Evolutionary conservation across 169 alveolate species (phyloP).

Genomic region (Plasmodium yoelii): DNA sequence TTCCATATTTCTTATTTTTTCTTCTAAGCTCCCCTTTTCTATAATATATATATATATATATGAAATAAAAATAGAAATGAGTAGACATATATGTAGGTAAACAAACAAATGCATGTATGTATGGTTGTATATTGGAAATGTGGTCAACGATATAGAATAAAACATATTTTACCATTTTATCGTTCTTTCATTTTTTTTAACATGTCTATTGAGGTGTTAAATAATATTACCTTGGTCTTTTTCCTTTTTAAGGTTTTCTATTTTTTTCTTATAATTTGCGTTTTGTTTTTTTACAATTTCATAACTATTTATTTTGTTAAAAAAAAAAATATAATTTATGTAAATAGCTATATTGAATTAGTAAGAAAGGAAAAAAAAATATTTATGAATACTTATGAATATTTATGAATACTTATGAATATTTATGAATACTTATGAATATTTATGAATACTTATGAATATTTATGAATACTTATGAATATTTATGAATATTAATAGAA

Average conservation of each 20-base stretch:
- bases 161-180: too few relatives aligned
- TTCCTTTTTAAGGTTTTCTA: conserved; percentile 42
- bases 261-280: conserved; percentile 44
- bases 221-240: conserved; percentile 33
- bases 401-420: too few relatives aligned
- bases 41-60: not conserved
- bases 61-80: not conserved
- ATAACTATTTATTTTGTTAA: conserved; percentile 9
- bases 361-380: not conserved
- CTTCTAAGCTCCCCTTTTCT: conserved; percentile 50
- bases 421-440: too few relatives aligned
- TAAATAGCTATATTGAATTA: not conserved
- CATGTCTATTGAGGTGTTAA: not conserved
- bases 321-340: not conserved
- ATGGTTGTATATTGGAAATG: not conserved
- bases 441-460: too few relatives aligned
- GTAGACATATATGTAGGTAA: not conserved
- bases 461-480: too few relatives aligned
- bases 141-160: too few relatives aligned
- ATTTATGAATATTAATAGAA: too few relatives aligned
- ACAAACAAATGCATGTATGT: not conserved
- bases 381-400: too few relatives aligned
- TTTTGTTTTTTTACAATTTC: conserved; percentile 41
- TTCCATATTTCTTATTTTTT: conserved; percentile 41
- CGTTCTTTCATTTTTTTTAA: too few relatives aligned